A percentile compares a stretch with the other conserved stretches of the same genome.
Evolutionary conservation across 164 flowering plant genomes (phyloP).

Genomic region (Stephania yunnanensis): DNA sequence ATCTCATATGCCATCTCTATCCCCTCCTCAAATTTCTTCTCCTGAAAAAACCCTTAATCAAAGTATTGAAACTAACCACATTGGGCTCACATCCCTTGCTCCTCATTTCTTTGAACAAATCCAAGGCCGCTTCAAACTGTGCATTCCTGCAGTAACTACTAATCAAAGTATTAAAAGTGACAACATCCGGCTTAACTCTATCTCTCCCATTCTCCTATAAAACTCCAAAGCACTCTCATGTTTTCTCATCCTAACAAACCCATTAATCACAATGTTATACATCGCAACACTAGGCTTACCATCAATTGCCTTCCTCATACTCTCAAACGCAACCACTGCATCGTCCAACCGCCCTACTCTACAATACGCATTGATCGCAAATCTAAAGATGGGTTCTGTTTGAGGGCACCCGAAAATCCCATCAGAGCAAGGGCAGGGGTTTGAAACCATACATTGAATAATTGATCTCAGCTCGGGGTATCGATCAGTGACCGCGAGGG

Average conservation of each 20-base stretch:
- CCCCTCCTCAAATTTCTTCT: conserved; percentile 58
- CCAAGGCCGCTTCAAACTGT: conserved; percentile 49
- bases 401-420: conserved; percentile 73
- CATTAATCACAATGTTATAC: conserved; percentile 65
- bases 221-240: conserved; percentile 46
- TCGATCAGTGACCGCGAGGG: conserved; percentile 62
- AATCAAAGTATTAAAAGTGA: conserved; percentile 71
- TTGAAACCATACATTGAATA: conserved; percentile 44
- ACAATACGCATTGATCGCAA: conserved; percentile 48
- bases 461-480: conserved; percentile 40
- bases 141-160: conserved; percentile 57
- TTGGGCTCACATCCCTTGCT: conserved; percentile 62
- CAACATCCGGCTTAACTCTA: conserved; percentile 70
- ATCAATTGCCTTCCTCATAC: conserved; percentile 60
- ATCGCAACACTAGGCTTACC: conserved; percentile 56
- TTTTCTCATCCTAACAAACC: conserved; percentile 45
- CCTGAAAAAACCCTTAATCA: conserved; percentile 64
- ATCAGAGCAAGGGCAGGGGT: conserved; percentile 82
- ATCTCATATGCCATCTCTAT: conserved; percentile 79
- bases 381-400: conserved; percentile 51
- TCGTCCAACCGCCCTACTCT: conserved; percentile 51
- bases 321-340: conserved; percentile 47
- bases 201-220: conserved; percentile 52
- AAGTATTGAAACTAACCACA: conserved; percentile 84
- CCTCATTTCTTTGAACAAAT: conserved; percentile 76